Evolutionary conservation across 192 early-diverging fungal genomes (phyloP).

Genomic region (Pilaira anomala): DNA sequence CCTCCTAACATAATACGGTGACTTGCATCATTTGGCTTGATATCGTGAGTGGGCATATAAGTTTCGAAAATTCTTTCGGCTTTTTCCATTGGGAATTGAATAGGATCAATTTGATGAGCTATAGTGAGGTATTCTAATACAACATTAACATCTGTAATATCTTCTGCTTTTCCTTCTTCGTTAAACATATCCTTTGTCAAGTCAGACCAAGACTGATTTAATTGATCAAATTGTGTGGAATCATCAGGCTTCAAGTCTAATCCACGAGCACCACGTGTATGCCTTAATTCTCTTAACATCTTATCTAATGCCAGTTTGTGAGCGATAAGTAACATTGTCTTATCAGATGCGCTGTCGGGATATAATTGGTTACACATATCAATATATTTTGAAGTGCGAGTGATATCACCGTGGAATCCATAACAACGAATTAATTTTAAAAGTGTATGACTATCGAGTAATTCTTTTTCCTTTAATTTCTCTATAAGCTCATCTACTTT

Average conservation of each 20-base stretch:
- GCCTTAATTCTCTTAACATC: not conserved
- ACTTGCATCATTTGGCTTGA: conserved; percentile 22
- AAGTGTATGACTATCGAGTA: not conserved
- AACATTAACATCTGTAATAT: conserved; percentile 21
- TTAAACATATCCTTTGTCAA: conserved; percentile 12
- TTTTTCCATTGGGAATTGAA: conserved; percentile 23
- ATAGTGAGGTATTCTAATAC: conserved; percentile 28
- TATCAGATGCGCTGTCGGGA: not conserved
- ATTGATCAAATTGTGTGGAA: not conserved
- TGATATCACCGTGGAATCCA: conserved; percentile 16
- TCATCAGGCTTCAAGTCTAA: conserved; percentile 4
- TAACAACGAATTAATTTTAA: conserved; percentile 20
- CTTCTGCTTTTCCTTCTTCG: conserved; percentile 8
- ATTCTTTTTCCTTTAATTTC: not conserved
- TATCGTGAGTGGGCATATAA: conserved; percentile 21
- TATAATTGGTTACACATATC: conserved; percentile 2
- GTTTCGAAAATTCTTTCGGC: conserved; percentile 29
- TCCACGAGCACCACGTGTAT: conserved; percentile 6
- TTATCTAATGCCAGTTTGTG: conserved; percentile 17
- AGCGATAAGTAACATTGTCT: conserved; percentile 23
- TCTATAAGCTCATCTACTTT: conserved; percentile 6
- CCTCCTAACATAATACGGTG: conserved; percentile 24
- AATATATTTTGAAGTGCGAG: conserved; percentile 1
- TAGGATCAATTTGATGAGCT: conserved; percentile 30
- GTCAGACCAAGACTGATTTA: conserved; percentile 18